Base-by-base conservation (phyloP, 1,284 basidiomycete genomes). In the Cryptococcus neoformans region DNA sequence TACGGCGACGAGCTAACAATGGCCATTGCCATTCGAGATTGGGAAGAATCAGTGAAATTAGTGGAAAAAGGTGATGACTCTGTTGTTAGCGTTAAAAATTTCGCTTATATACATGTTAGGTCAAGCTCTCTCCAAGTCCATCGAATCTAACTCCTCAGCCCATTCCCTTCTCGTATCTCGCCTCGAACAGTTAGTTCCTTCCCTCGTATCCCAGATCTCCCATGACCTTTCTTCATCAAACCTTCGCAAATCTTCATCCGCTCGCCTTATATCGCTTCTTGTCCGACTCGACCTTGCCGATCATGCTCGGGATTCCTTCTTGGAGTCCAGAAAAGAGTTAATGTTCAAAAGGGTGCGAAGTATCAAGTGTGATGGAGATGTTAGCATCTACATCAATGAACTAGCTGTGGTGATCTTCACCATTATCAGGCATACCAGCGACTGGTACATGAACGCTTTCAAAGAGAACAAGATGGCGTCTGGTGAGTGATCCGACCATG, bases 391-490 rank as follows among this genome's bases (percentile, higher is more conserved):
- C 56, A 69, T 79, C 53, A 69, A 67, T 57, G 77, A 78, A 57
- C 62, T 79, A 28, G 72, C 73, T 8, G 67, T 78, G 16, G 76
- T 79, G 9, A 76, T 72, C 48, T 79, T 78, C 54, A 78, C 76
- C 9, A 65, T 78, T 12, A 60, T 78, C 16, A 67, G 74, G 17
- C 73, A 99, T 72, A 97, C 94, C 1, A 90, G 90, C 44, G 95
- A 99, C 75, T 99, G 95, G 96, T 99, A 92, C 76, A 83, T 97
- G 71, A 87, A 87, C 1, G 94, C 92, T 49, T 99, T 97, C 78
- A 91, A 88, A 75, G 94, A 97, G 74, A 92, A 93, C 69, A 86
- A 90, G 60, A 91, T 93, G 69, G 90, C 94, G 0, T 94, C 91
- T 55, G 84, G 92, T 92, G 67, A 65, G 89, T 60, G 34, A 36